phyloP scores from a whole-genome alignment of 139 green algal genomes.

The Closterium sp. region DNA sequence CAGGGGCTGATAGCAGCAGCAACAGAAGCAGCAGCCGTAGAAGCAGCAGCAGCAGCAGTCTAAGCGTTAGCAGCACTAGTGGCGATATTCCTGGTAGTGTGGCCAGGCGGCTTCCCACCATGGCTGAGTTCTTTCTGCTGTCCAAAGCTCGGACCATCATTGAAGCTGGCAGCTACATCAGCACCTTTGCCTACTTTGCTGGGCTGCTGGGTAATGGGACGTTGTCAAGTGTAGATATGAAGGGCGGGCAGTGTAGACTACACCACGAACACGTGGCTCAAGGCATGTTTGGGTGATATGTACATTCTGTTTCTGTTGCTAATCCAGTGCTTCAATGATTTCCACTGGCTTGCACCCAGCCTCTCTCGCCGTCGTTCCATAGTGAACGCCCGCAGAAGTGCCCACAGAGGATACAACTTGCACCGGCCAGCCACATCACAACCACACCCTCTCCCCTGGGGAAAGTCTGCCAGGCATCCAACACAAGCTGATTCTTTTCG shows the following conservation, averaged over 20 bases:
- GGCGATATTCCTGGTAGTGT: not conserved
- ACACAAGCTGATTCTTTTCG: no score
- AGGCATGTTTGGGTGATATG: not conserved
- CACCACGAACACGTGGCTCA: not conserved
- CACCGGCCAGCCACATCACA: no score
- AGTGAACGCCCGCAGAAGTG: no score
- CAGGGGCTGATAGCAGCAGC: not conserved
- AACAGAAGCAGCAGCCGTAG: not conserved
- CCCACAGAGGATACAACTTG: no score
- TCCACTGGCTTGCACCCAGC: no score
- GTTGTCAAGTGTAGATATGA: not conserved
- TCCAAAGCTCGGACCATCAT: not conserved
- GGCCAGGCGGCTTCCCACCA: not conserved
- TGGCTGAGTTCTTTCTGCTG: constrained; percentile 7
- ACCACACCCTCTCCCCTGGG: no score
- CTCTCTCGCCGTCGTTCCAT: no score
- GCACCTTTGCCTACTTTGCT: constrained; percentile 5
- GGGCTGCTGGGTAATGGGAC: constrained; percentile 1
- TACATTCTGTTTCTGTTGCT: no score
- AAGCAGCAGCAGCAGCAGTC: not conserved
- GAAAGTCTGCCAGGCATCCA: no score
- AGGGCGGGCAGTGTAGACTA: not conserved
- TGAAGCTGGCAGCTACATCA: not conserved
- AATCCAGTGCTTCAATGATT: no score
- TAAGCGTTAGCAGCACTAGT: not conserved